These are phyloP conservation scores for Allomyces javanicus DNA, from an alignment of 192 early-diverging fungal genomes.

Conservation along the genomic window DNA sequence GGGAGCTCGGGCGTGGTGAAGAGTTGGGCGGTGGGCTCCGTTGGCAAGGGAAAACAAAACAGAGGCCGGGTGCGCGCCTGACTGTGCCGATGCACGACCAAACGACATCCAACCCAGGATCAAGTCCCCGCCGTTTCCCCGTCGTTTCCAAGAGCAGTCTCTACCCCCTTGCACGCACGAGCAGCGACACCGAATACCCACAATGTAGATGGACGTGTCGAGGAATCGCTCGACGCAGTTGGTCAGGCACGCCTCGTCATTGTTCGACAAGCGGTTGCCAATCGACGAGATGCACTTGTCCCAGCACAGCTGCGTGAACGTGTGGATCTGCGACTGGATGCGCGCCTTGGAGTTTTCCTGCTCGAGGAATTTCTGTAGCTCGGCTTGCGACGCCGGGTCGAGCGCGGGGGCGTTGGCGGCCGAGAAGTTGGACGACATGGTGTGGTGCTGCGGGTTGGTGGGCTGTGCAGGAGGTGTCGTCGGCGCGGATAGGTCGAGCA, in stretches of 20 bases:
- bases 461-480: too few relatives aligned
- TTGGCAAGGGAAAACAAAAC: too few relatives aligned
- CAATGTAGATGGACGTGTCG: constrained; percentile 36
- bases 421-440: not conserved
- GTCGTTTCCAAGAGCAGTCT: too few relatives aligned
- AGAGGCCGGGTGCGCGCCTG: too few relatives aligned
- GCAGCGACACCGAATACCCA: constrained; percentile 2
- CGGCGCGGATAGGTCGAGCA: too few relatives aligned
- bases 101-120: too few relatives aligned
- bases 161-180: too few relatives aligned
- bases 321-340: constrained; percentile 34
- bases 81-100: too few relatives aligned
- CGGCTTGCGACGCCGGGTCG: constrained; percentile 31
- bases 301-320: constrained; percentile 46
- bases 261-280: constrained; percentile 28
- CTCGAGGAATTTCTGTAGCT: constrained; percentile 35
- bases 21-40: too few relatives aligned
- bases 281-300: constrained; percentile 42
- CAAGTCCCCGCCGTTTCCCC: too few relatives aligned
- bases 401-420: constrained; percentile 8
- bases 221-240: constrained; percentile 56
- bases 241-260: constrained; percentile 34
- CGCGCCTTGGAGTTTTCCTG: constrained; percentile 33
- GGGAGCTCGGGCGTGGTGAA: too few relatives aligned
- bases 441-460: too few relatives aligned